Evolutionary conservation across 257 asterid genomes (phyloP).

Genomic region (Phtheirospermum japonicum): DNA sequence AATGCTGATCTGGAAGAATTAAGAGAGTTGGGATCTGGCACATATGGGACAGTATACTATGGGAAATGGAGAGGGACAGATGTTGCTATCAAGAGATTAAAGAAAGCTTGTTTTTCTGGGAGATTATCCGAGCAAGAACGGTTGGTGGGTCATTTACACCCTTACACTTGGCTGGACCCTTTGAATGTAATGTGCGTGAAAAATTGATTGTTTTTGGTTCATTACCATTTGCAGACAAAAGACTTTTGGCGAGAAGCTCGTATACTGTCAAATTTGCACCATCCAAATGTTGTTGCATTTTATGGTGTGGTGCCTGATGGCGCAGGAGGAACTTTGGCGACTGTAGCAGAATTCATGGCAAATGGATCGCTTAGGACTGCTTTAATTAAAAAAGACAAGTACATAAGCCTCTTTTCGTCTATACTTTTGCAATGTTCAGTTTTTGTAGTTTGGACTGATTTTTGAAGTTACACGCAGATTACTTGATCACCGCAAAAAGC

Average conservation of each 20-base stretch:
- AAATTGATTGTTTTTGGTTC: conserved; percentile 14
- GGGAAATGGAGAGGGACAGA: conserved; percentile 88
- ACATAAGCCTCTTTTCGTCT: conserved; percentile 23
- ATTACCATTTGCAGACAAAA: conserved; percentile 39
- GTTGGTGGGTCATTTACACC: conserved; percentile 49
- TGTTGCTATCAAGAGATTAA: conserved; percentile 75
- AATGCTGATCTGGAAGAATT: conserved; percentile 81
- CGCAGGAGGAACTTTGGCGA: conserved; percentile 72
- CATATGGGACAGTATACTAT: conserved; percentile 75
- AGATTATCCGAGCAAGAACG: conserved; percentile 67
- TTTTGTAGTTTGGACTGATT: background rate
- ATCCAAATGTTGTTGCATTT: conserved; percentile 48
- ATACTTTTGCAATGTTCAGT: conserved; percentile 8
- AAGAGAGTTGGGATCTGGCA: conserved; percentile 75
- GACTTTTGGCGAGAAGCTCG: conserved; percentile 84
- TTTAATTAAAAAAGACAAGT: conserved; percentile 62
- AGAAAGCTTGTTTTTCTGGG: conserved; percentile 63
- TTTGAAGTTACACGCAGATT: conserved; percentile 41
- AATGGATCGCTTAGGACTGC: conserved; percentile 70
- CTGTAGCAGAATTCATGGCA: conserved; percentile 74
- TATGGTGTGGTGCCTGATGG: conserved; percentile 89
- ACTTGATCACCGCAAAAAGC: conserved; percentile 79
- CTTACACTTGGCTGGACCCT: conserved; percentile 16
- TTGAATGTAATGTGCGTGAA: conserved; percentile 14
- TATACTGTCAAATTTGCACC: conserved; percentile 54